Conservation (phyloP, 1,139 yeast genomes). For the Nakaseomyces bracarensis region DNA sequence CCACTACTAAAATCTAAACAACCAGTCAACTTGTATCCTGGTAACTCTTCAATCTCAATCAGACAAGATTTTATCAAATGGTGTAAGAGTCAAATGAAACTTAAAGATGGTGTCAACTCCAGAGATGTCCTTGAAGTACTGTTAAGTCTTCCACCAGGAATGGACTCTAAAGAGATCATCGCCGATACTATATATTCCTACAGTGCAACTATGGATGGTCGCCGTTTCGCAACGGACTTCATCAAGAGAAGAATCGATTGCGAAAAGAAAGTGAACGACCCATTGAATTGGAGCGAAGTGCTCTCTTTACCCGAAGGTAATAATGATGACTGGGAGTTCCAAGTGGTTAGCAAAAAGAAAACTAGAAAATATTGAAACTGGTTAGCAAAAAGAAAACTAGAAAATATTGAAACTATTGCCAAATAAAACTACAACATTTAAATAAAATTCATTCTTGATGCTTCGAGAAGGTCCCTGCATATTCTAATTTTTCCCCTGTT, state of each 20-base stretch:
- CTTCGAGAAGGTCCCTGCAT: slow-evolving; percentile 1
- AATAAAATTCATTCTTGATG: neutral
- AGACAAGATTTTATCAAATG: slow-evolving; percentile 71
- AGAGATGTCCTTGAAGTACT: slow-evolving; percentile 76
- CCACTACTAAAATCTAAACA: slow-evolving; percentile 15
- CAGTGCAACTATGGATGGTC: slow-evolving; percentile 89
- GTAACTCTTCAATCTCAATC: slow-evolving; percentile 32
- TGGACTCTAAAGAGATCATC: slow-evolving; percentile 75
- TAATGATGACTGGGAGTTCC: slow-evolving; percentile 77
- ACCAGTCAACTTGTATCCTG: slow-evolving; percentile 17
- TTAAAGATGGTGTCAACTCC: slow-evolving; percentile 65
- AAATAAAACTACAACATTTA: too few relatives aligned
- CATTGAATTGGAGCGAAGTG: slow-evolving; percentile 61
- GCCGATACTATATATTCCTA: slow-evolving; percentile 89
- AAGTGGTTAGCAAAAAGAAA: slow-evolving; percentile 60
- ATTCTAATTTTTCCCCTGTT: neutral
- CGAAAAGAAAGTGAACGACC: slow-evolving; percentile 52
- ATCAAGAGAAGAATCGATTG: slow-evolving; percentile 66
- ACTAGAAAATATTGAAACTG: slow-evolving; percentile 33
- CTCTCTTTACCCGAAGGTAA: slow-evolving; percentile 45
- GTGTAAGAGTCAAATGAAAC: slow-evolving; percentile 70
- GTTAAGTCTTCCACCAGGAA: slow-evolving; percentile 63
- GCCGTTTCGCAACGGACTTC: slow-evolving; percentile 88
- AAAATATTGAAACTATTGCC: too few relatives aligned
- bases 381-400: too few relatives aligned